Conservation (phyloP, 192 early-diverging fungal species). For the Rhizophagus prolifer region DNA sequence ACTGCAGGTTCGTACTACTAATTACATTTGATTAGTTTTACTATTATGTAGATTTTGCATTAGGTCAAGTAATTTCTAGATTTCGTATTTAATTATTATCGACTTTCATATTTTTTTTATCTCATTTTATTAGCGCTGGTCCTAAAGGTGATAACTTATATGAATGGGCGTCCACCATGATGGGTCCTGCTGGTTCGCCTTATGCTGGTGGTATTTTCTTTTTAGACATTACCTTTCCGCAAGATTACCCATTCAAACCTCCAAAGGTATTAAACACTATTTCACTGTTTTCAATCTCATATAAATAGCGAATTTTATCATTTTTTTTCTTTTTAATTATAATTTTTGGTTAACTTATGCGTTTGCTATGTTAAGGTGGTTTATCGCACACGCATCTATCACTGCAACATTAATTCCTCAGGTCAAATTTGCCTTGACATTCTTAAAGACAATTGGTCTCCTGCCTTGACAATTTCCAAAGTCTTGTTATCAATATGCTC, state of each 20-base stretch:
- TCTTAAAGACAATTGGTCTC: conserved; percentile 97
- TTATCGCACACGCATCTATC: conserved; percentile 93
- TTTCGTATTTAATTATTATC: not conserved
- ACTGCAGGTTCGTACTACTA: conserved; percentile 65
- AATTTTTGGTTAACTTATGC: not conserved
- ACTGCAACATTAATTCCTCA: conserved; percentile 93
- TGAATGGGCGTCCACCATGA: conserved; percentile 95
- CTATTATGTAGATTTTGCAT: not conserved
- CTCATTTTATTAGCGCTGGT: conserved; percentile 65
- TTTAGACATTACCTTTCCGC: conserved; percentile 88
- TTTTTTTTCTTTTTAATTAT: not conserved
- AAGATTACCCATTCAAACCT: conserved; percentile 95
- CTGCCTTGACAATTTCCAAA: conserved; percentile 92
- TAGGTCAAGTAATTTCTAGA: not conserved
- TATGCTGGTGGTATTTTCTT: conserved; percentile 93
- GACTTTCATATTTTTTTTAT: conserved; percentile 3
- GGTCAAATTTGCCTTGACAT: conserved; percentile 94
- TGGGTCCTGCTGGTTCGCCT: conserved; percentile 85
- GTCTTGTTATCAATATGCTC: conserved; percentile 94
- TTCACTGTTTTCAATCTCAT: not conserved
- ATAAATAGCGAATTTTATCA: not conserved
- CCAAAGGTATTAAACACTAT: conserved; percentile 65
- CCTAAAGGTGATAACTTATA: conserved; percentile 96
- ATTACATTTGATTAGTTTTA: not conserved
- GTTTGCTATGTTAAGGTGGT: conserved; percentile 53